These are phyloP conservation scores for Saccharum officinarum DNA, from an alignment of 176 grass and related monocot species.

Conservation along the genomic window DNA sequence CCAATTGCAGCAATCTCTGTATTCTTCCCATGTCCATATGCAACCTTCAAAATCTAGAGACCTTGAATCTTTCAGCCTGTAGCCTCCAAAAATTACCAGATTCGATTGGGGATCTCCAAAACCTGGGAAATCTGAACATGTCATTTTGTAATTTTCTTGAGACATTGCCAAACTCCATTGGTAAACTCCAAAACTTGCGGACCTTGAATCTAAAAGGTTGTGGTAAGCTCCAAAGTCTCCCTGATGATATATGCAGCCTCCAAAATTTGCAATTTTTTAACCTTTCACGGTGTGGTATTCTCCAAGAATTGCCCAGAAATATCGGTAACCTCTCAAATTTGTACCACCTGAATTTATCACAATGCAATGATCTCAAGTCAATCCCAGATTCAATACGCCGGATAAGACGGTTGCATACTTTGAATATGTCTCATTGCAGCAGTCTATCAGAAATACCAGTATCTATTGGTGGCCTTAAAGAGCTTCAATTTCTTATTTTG, in stretches of 20 bases:
- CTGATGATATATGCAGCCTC: constrained; percentile 52
- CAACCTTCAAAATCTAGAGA: constrained; percentile 41
- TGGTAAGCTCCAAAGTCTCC: constrained; percentile 36
- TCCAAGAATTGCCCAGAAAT: constrained; percentile 43
- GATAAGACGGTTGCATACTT: constrained; percentile 43
- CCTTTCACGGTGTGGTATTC: constrained; percentile 51
- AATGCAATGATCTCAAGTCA: constrained; percentile 45
- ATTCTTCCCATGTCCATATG: constrained; percentile 54
- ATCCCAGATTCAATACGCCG: constrained; percentile 47
- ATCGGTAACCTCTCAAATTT: constrained; percentile 56
- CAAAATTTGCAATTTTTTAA: constrained; percentile 48
- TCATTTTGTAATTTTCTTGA: constrained; percentile 46
- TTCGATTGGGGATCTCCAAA: constrained; percentile 39
- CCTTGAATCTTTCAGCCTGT: constrained; percentile 56
- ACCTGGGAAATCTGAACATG: constrained; percentile 49
- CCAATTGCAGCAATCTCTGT: constrained; percentile 42
- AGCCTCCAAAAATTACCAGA: constrained; percentile 48
- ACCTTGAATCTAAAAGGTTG: constrained; percentile 45
- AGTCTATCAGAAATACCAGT: constrained; percentile 35
- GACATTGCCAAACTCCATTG: constrained; percentile 45
- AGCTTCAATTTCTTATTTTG: constrained; percentile 46
- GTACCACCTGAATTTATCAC: constrained; percentile 53
- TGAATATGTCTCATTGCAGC: constrained; percentile 62
- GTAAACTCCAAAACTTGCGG: constrained; percentile 37
- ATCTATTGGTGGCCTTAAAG: constrained; percentile 45